These are phyloP conservation scores for Fraxinus floribunda DNA, from an alignment of 305 asterid species.

Conservation along the genomic window DNA sequence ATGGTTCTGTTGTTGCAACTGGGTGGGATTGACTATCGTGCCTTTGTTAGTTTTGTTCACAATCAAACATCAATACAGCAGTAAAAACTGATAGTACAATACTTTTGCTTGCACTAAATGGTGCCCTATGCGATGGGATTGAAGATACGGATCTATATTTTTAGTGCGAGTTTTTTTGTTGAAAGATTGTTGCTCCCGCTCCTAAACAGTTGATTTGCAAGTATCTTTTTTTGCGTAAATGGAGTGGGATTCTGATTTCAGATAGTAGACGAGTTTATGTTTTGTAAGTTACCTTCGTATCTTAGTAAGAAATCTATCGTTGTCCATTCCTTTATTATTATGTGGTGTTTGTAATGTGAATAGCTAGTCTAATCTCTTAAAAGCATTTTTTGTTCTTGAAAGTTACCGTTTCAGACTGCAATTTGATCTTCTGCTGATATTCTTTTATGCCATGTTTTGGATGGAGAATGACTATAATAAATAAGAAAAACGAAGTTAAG, in stretches of 20 bases:
- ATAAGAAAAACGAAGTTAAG: background rate
- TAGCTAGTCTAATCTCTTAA: background rate
- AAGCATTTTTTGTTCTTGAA: background rate
- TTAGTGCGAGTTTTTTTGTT: background rate
- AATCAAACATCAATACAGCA: background rate
- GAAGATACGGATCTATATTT: background rate
- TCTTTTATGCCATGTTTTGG: background rate
- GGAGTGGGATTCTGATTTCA: background rate
- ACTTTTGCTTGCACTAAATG: background rate
- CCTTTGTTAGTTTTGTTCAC: background rate
- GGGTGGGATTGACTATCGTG: constrained; percentile 30
- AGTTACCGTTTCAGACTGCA: background rate
- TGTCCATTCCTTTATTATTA: background rate
- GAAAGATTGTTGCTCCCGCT: background rate
- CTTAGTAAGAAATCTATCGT: background rate
- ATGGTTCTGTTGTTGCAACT: constrained; percentile 24
- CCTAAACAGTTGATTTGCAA: background rate
- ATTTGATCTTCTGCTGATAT: background rate
- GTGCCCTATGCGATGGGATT: background rate
- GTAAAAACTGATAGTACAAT: background rate
- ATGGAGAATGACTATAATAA: background rate
- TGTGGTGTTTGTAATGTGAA: background rate
- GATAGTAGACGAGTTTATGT: background rate
- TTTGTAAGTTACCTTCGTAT: background rate
- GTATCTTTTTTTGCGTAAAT: background rate